A percentile compares a stretch with the other conserved stretches of the same genome.
phyloP scores from a whole-genome alignment of 2,329 filamentous ascomycete genomes.

The Aspergillus bombycis region DNA sequence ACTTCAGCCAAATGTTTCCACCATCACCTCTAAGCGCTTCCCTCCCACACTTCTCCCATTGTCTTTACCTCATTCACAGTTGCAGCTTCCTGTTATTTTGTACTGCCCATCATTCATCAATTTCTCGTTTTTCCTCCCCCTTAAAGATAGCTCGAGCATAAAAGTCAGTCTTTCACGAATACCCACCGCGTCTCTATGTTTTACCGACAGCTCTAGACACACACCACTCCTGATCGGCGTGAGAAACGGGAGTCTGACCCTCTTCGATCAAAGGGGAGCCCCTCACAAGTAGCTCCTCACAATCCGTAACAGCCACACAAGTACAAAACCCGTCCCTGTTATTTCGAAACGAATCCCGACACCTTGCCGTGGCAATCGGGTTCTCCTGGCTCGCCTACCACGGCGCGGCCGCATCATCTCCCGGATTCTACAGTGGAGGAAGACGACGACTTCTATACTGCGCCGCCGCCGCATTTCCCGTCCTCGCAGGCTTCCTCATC shows the following conservation, averaged over 20 bases:
- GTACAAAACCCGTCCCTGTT: slow-evolving; percentile 2
- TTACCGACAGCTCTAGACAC: slow-evolving; percentile 12
- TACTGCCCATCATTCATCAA: neutral
- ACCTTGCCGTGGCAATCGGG: slow-evolving; percentile 39
- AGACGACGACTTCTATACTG: slow-evolving; percentile 42
- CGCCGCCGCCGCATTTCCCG: slow-evolving; percentile 43
- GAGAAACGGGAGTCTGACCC: slow-evolving; percentile 19
- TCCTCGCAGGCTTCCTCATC: slow-evolving; percentile 48
- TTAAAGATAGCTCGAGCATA: neutral
- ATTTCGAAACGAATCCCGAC: slow-evolving; percentile 19
- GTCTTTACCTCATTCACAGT: slow-evolving; percentile 9
- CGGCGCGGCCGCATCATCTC: slow-evolving; percentile 46
- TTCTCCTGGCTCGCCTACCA: slow-evolving; percentile 43
- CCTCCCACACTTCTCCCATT: slow-evolving; percentile 15
- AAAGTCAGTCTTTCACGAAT: neutral
- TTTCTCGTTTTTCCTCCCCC: slow-evolving; percentile 2
- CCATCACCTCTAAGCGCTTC: slow-evolving; percentile 14
- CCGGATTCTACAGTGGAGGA: slow-evolving; percentile 45
- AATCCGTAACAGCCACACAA: slow-evolving; percentile 2
- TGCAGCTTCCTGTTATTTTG: neutral
- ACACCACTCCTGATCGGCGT: slow-evolving; percentile 12
- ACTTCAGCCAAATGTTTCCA: slow-evolving; percentile 6
- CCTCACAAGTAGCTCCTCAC: slow-evolving; percentile 7
- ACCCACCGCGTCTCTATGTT: slow-evolving; percentile 3
- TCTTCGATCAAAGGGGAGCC: slow-evolving; percentile 17